Evolutionary conservation across 306 rosid genomes (phyloP).

Genomic region (Rubus idaeus): DNA sequence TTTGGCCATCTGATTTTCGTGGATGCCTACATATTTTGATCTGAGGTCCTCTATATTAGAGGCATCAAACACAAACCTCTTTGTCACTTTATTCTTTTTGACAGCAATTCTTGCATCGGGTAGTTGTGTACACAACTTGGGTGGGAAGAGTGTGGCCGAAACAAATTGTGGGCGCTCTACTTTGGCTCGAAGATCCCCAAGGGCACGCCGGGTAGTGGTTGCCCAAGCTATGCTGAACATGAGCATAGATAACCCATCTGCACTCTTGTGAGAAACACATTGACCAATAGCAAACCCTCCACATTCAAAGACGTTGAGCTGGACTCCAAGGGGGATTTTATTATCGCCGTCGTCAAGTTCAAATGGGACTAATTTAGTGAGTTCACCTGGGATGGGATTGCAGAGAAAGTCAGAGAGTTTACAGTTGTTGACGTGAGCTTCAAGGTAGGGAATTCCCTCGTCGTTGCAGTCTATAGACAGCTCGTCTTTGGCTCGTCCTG

Average conservation of each 20-base stretch:
- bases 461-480: constrained; percentile 36
- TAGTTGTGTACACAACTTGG: constrained; percentile 11
- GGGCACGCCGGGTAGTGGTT: constrained; percentile 13
- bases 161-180: constrained; percentile 24
- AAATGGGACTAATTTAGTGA: constrained; percentile 25
- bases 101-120: constrained; percentile 8
- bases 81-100: constrained; percentile 11
- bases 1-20: not conserved
- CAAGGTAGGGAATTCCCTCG: constrained; percentile 37
- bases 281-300: constrained; percentile 25
- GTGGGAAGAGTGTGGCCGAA: constrained; percentile 44
- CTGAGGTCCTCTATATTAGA: not conserved
- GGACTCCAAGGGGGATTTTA: constrained; percentile 10
- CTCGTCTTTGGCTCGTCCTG: constrained; percentile 15
- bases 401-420: not conserved
- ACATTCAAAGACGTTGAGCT: constrained; percentile 27
- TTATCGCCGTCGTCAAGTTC: constrained; percentile 8
- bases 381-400: constrained; percentile 6
- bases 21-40: not conserved
- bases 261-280: constrained; percentile 27
- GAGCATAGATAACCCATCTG: constrained; percentile 22
- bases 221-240: constrained; percentile 25
- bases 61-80: constrained; percentile 20
- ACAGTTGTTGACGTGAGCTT: constrained; percentile 8
- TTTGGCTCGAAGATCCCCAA: not conserved